A percentile compares a stretch with the other conserved stretches of the same genome.
phyloP scores from a whole-genome alignment of 2,329 filamentous ascomycete genomes.

The Helotiales sp. region DNA sequence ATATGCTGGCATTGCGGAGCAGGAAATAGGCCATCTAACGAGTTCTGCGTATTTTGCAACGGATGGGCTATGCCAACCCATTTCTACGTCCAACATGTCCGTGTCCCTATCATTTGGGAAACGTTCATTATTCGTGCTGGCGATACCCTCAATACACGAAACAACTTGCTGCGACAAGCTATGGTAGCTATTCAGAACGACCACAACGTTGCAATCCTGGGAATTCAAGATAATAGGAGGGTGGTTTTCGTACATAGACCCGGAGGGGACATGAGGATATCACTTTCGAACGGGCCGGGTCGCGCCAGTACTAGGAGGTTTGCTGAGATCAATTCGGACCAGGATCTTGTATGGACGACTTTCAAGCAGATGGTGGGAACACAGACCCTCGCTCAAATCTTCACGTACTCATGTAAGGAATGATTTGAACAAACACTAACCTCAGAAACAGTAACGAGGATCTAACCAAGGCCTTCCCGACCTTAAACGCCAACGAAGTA shows the following conservation, averaged over 20 bases:
- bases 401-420: not conserved
- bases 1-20: constrained; percentile 1
- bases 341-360: not conserved
- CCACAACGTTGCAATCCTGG: not conserved
- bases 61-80: constrained; percentile 1
- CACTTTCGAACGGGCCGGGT: not conserved
- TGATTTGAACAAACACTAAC: not conserved
- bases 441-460: not conserved
- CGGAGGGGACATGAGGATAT: not conserved
- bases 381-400: not conserved
- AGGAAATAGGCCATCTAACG: not conserved
- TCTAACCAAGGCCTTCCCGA: not conserved
- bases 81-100: not conserved
- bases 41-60: not conserved
- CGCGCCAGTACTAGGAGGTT: not conserved
- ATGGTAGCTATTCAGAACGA: not conserved
- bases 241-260: not conserved
- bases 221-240: not conserved
- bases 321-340: not conserved
- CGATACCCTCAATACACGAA: not conserved
- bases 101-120: not conserved
- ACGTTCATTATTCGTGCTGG: not conserved
- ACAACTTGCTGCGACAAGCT: not conserved
- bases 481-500: not conserved
- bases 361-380: not conserved